Evolutionary conservation across 1,284 basidiomycete species (phyloP), one percentile per base, ranked within the genome.

Genomic region (Taiwanofungus camphoratus): DNA sequence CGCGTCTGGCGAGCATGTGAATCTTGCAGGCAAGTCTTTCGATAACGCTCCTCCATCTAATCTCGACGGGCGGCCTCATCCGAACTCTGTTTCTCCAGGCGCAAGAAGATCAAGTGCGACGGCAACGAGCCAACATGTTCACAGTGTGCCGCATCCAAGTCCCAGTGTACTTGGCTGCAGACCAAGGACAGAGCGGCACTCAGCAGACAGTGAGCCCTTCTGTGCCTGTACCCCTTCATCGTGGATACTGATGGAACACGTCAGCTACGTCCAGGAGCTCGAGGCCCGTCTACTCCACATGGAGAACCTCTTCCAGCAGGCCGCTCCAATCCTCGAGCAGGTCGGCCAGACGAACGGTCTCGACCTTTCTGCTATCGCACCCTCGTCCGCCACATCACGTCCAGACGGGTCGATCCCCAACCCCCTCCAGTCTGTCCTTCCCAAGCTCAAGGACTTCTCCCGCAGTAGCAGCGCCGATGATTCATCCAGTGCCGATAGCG

Each of bases 101-200:
- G 86, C 50, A 90, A 90, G 76, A 90, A 90, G 74, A 89, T 90
- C 60, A 90, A 90, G 62, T 90, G 87, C 63, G 87, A 90, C 67
- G 87, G 87, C 50, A 76, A 69, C 54, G 87, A 90, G 58, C 87
- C 87, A 11, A 83, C 81, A n/a, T 90, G 87, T 54, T 82, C 84
- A 0, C 87, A 90, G 55, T 90, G 87, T 58, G 61, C 75, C 12
- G 67, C 77, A 29, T 83, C 84, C 9, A 78, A 77, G 41, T 82
- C 83, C 4, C 76, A 80, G 52, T 90, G 87, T 58, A 87, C 83
- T 32, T 90, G 87, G 87, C 68, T 89, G 32, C 87, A 90, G 65
- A 90, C 87, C 7, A 90, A 88, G 66, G 87, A 90, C 62, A 76
- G 87, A 58, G 87, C 87, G 27, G 87, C 87, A 4, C 66, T 90